phyloP scores from a whole-genome alignment of 169 alveolate genomes.

The Plasmodium berghei region DNA sequence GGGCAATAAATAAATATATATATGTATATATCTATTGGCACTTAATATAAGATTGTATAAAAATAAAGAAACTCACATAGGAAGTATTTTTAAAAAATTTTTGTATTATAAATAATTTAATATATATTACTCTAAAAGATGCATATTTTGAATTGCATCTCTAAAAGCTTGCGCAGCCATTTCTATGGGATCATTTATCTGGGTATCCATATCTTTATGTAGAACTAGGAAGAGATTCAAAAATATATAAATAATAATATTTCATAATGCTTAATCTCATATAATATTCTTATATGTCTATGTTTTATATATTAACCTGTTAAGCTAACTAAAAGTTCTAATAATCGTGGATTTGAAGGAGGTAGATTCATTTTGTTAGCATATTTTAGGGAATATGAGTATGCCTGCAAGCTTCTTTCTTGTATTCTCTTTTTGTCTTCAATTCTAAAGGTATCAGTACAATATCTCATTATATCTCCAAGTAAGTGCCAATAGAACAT shows the following conservation, averaged over 20 bases:
- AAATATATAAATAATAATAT: constrained; percentile 7
- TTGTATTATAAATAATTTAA: not conserved
- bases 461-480: constrained; percentile 73
- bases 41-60: not conserved
- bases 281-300: not conserved
- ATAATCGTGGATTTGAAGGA: constrained; percentile 61
- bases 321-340: constrained; percentile 70
- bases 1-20: constrained; percentile 3
- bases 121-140: constrained; percentile 75
- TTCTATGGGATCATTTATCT: constrained; percentile 58
- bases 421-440: constrained; percentile 45
- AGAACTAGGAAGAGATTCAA: constrained; percentile 29
- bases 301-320: constrained; percentile 40
- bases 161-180: constrained; percentile 77
- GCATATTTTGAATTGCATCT: constrained; percentile 77
- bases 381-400: constrained; percentile 47
- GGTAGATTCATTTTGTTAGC: constrained; percentile 70
- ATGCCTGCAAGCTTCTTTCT: constrained; percentile 71
- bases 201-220: constrained; percentile 59
- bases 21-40: not conserved
- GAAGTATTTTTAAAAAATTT: constrained; percentile 8
- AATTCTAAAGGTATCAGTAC: constrained; percentile 49
- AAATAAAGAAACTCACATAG: not conserved
- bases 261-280: not conserved
- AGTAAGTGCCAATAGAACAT: constrained; percentile 72